A percentile compares a stretch with the other conserved stretches of the same genome.
These are phyloP conservation scores for Collybia nuda DNA, from an alignment of 768 basidiomycete genomes.

Conservation along the genomic window DNA sequence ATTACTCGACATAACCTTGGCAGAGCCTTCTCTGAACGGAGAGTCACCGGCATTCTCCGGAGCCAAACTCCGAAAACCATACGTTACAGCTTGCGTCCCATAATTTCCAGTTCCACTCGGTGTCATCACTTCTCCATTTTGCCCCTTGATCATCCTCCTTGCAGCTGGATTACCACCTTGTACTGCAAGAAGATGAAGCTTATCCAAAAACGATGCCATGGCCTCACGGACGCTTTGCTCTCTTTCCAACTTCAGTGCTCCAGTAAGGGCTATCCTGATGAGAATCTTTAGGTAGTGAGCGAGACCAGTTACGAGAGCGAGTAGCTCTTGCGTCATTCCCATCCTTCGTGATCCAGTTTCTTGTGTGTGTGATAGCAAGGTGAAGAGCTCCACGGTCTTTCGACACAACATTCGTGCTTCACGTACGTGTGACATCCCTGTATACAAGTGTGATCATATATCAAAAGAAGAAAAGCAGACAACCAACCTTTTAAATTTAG, in stretches of 20 bases:
- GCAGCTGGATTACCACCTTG: slow-evolving; percentile 82
- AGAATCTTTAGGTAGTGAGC: slow-evolving; percentile 99
- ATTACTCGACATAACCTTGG: slow-evolving; percentile 58
- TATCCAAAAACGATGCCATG: slow-evolving; percentile 88
- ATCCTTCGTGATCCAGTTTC: slow-evolving; percentile 87
- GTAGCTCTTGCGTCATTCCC: slow-evolving; percentile 96
- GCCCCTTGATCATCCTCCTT: slow-evolving; percentile 71
- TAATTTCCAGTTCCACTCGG: slow-evolving; percentile 47
- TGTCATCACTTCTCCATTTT: slow-evolving; percentile 62
- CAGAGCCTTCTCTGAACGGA: slow-evolving; percentile 59
- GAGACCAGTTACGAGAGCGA: slow-evolving; percentile 96
- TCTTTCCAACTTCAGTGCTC: slow-evolving; percentile 91
- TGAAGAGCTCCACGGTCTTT: slow-evolving; percentile 98
- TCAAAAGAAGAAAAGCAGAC: not conserved
- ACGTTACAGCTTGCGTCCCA: slow-evolving; percentile 86
- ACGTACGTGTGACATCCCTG: slow-evolving; percentile 97
- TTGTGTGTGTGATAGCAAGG: slow-evolving; percentile 91
- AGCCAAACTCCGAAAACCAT: slow-evolving; percentile 90
- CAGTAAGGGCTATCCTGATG: slow-evolving; percentile 95
- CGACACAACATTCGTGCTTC: slow-evolving; percentile 99
- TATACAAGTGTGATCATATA: slow-evolving; percentile 1
- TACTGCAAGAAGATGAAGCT: slow-evolving; percentile 87
- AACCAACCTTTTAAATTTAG: slow-evolving; percentile 81
- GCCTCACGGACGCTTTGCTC: slow-evolving; percentile 83
- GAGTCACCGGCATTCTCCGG: slow-evolving; percentile 90